Percentiles rank a stretch among this genome's conserved stretches.
Evolutionary conservation across 2,329 filamentous ascomycete genomes (phyloP).

Genomic region (Meredithiella fracta): DNA sequence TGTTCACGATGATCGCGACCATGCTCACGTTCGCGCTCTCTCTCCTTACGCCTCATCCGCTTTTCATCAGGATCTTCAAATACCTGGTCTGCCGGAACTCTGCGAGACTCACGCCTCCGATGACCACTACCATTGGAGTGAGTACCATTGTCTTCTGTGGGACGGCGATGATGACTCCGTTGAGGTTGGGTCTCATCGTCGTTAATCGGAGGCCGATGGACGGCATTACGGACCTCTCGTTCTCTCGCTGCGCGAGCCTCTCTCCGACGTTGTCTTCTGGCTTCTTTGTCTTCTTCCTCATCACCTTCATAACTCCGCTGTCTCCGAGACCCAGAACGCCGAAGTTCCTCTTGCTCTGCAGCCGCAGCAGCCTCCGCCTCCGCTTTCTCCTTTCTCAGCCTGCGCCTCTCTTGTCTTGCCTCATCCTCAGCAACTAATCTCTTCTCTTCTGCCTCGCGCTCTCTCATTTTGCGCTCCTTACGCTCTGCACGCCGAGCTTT

Average conservation of each 20-base stretch:
- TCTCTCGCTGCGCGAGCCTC: neutral
- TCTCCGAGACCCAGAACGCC: neutral
- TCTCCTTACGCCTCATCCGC: constrained; percentile 36
- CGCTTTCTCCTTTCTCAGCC: neutral
- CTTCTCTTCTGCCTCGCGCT: constrained; percentile 1
- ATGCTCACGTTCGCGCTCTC: constrained; percentile 23
- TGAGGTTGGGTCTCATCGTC: neutral
- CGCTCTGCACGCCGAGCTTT: constrained; percentile 4
- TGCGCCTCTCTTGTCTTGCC: neutral
- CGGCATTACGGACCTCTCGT: neutral
- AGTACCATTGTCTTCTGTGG: neutral
- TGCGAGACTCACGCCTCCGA: neutral
- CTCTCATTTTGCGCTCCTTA: neutral
- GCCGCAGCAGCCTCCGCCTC: neutral
- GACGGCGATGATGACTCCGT: neutral
- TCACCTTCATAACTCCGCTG: neutral
- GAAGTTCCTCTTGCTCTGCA: neutral
- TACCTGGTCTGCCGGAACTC: neutral
- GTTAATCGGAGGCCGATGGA: neutral
- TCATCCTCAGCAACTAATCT: neutral
- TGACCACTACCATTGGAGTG: neutral
- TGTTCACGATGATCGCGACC: constrained; percentile 23
- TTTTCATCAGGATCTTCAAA: constrained; percentile 40
- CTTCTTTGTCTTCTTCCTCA: neutral
- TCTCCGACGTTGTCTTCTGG: constrained; percentile 1